Evolutionary conservation across 2,329 filamentous ascomycete species (phyloP), one percentile per base, ranked within the genome.

Genomic region (Pseudocercospora musae): DNA sequence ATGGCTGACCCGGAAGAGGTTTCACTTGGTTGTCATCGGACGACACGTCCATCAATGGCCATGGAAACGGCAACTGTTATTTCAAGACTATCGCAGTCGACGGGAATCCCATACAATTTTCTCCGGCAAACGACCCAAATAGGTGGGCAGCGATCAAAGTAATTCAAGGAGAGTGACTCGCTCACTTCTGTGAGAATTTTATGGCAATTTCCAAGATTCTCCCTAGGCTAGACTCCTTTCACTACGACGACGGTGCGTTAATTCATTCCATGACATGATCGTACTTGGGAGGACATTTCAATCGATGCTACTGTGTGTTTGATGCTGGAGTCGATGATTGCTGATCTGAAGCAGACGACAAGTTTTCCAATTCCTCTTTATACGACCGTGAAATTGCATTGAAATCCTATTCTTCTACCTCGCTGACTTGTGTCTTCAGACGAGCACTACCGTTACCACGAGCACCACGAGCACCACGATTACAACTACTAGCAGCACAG

Each of bases 61-160:
- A 23, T 27, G 56, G 56, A 20, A 25, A 18, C 18, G 56, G 56
- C 10, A 58, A 44, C 13, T 58, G 56, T 33, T 50, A 58, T 25
- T 37, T 58, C 21, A 50, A 58, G 25, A 44, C 15, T 49, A 49
- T 49, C 21, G 46, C 18, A 10, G 46, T 49, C 18, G 46, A 49
- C 23, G 46, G 46, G 2, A 13, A 13, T 9, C 46, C 18, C 10
- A 49, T 25, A 21, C 46, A 25, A 20, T 44, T 44, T 10, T 18
- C 40, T 4, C 11, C 18, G 10, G 11, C 37, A 10, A 25, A 18
- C 15, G 21, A 21, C 27, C 55, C 20, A 20, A 42, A 10, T 29
- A 40, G 8, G 20, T 15, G n/a, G 10, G 13, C 13, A 15, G 37
- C n/a, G 46, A 23, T 20, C 2, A 33, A 20, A 25, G 54, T 13